Percentiles rank a stretch among this genome's conserved stretches.
Conservation (phyloP, 306 rosid species). For the Sicyos edulis region DNA sequence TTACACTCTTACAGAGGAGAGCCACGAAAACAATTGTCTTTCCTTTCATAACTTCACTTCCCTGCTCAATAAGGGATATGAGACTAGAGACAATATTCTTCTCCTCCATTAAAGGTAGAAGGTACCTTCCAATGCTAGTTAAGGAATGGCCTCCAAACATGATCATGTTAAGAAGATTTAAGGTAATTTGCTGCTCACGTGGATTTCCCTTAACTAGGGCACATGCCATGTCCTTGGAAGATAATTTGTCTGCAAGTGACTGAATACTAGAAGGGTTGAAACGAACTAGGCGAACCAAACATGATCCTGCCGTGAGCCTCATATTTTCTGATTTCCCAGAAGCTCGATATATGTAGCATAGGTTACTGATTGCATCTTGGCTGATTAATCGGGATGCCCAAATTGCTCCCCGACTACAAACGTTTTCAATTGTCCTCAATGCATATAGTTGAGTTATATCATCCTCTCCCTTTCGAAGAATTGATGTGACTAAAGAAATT, state of each 20-base stretch:
- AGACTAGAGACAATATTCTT: constrained; percentile 75
- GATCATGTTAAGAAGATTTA: constrained; percentile 77
- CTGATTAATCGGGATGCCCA: constrained; percentile 83
- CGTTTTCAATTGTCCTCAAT: constrained; percentile 82
- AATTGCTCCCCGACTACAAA: constrained; percentile 82
- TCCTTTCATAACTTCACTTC: constrained; percentile 86
- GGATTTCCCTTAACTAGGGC: constrained; percentile 71
- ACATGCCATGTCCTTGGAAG: constrained; percentile 78
- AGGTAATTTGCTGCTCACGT: constrained; percentile 91
- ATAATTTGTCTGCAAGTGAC: constrained; percentile 62
- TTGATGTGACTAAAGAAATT: constrained; percentile 69
- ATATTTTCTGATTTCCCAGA: constrained; percentile 86
- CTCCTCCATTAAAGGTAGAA: constrained; percentile 70
- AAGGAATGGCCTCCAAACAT: constrained; percentile 81
- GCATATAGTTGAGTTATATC: constrained; percentile 89
- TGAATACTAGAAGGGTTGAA: constrained; percentile 75
- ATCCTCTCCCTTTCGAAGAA: constrained; percentile 90
- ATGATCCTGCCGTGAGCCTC: constrained; percentile 97
- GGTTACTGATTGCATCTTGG: constrained; percentile 74
- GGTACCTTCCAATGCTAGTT: constrained; percentile 64
- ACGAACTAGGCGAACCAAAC: constrained; percentile 86
- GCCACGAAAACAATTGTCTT: constrained; percentile 76
- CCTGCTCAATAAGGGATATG: constrained; percentile 75
- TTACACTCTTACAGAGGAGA: constrained; percentile 75
- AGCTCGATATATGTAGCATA: constrained; percentile 81